Evolutionary conservation across 257 asterid species (phyloP).

Genomic region (Cynanchum wilfordii): DNA sequence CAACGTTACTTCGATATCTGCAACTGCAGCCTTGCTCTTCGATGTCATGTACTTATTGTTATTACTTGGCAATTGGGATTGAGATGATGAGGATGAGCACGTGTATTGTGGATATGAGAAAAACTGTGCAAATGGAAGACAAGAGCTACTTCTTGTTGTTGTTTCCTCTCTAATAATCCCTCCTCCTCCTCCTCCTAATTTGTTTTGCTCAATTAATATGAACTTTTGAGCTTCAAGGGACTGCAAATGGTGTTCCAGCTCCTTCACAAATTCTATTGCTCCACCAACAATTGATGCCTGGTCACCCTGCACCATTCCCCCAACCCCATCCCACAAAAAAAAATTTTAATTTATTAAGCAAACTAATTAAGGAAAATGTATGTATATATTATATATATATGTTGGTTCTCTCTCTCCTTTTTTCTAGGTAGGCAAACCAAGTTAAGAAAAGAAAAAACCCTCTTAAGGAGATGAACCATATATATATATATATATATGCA

Average conservation of each 20-base stretch:
- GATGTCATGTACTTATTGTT: slow-evolving; percentile 62
- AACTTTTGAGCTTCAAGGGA: slow-evolving; percentile 72
- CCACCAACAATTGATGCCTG: slow-evolving; percentile 97
- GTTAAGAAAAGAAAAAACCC: no score
- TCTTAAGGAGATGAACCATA: no score
- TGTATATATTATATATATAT: no score
- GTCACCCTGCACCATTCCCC: slow-evolving; percentile 52
- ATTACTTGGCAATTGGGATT: slow-evolving; percentile 31
- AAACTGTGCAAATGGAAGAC: slow-evolving; percentile 63
- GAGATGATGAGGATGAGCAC: slow-evolving; percentile 29
- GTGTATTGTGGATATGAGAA: slow-evolving; percentile 73
- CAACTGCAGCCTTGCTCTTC: slow-evolving; percentile 58
- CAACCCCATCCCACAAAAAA: neutral
- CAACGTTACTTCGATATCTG: slow-evolving; percentile 82
- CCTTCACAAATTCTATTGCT: slow-evolving; percentile 91
- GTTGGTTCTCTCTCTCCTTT: neutral
- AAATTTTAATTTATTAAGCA: no score
- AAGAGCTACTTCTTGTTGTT: neutral
- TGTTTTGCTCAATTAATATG: slow-evolving; percentile 25
- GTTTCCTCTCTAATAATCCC: slow-evolving; percentile 6
- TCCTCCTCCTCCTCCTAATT: no score
- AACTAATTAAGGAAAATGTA: no score
- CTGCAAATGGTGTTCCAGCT: slow-evolving; percentile 83
- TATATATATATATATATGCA: no score
- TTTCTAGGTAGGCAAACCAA: no score